A percentile compares a stretch with the other conserved stretches of the same genome.
phyloP scores from a whole-genome alignment of 1,139 yeast genomes.

The Starmera stellimalicola region DNA sequence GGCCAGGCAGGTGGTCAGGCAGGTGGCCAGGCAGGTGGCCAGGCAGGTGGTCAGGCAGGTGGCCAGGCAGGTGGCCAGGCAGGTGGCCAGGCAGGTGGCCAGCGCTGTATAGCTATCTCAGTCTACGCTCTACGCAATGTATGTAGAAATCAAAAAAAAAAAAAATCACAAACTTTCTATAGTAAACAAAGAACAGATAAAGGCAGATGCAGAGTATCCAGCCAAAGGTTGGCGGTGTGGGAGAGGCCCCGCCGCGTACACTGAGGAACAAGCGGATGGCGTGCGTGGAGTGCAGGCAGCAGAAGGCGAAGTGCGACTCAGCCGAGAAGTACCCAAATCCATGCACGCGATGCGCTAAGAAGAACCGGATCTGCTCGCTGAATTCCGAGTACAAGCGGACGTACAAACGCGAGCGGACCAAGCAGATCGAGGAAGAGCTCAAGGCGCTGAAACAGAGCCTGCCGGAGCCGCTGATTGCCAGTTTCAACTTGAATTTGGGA shows the following conservation, averaged over 20 bases:
- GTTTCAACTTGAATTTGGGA: slow-evolving; percentile 16
- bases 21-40: too few species aligned
- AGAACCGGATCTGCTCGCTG: slow-evolving; percentile 59
- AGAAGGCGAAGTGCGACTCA: slow-evolving; percentile 85
- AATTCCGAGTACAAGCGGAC: slow-evolving; percentile 82
- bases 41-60: too few species aligned
- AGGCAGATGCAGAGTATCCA: neutral
- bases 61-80: too few species aligned
- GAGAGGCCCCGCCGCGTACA: neutral
- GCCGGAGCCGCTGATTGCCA: slow-evolving; percentile 41
- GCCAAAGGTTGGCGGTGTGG: neutral
- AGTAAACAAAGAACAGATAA: neutral
- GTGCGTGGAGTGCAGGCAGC: slow-evolving; percentile 94
- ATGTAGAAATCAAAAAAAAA: neutral
- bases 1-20: too few species aligned
- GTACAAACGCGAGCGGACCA: slow-evolving; percentile 76
- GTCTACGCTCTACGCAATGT: too few species aligned
- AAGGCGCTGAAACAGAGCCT: slow-evolving; percentile 54
- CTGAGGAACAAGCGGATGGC: slow-evolving; percentile 52
- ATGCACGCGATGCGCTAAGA: slow-evolving; percentile 71
- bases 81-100: too few species aligned
- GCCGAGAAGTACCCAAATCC: slow-evolving; percentile 69
- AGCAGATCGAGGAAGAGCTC: slow-evolving; percentile 76
- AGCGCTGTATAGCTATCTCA: too few species aligned
- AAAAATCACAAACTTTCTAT: neutral